phyloP scores from a whole-genome alignment of 768 basidiomycete species.

The Agrocybe pediades region DNA sequence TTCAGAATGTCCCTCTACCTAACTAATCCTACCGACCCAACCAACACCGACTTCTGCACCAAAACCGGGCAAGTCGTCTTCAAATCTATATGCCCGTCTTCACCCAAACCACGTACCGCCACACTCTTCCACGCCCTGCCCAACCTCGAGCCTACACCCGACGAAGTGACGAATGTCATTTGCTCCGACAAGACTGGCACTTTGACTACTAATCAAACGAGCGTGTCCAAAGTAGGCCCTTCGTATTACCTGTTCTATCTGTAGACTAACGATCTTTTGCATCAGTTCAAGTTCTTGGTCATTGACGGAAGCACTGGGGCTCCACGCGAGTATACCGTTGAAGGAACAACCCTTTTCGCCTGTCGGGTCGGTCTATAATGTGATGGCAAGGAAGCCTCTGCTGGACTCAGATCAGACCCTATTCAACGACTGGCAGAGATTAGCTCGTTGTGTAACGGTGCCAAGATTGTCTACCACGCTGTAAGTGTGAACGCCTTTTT shows the following conservation, averaged over 20 bases:
- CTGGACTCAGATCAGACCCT: conserved; percentile 66
- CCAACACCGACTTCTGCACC: conserved; percentile 19
- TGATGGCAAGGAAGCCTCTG: conserved; percentile 58
- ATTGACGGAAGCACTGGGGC: conserved; percentile 54
- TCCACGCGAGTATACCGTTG: conserved; percentile 75
- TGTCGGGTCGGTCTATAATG: conserved; percentile 67
- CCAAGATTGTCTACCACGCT: conserved; percentile 85
- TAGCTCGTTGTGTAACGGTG: conserved; percentile 91
- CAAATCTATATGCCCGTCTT: conserved; percentile 12
- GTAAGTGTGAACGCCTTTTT: conserved; percentile 25
- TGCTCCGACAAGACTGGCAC: conserved; percentile 99
- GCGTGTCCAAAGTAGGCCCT: conserved; percentile 71
- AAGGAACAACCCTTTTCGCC: conserved; percentile 95
- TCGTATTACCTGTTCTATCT: background rate
- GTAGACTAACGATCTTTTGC: conserved; percentile 2
- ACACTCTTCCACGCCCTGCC: conserved; percentile 14
- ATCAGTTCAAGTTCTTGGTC: conserved; percentile 78
- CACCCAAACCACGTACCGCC: conserved; percentile 1
- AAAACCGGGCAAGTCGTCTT: conserved; percentile 22
- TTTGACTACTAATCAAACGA: conserved; percentile 97
- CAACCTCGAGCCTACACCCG: conserved; percentile 1
- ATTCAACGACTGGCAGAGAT: conserved; percentile 90
- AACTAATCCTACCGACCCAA: conserved; percentile 14
- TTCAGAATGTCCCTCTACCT: conserved; percentile 17
- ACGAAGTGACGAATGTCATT: conserved; percentile 81